phyloP scores from a whole-genome alignment of 2,329 filamentous ascomycete species.

The Xylaria multiplex region DNA sequence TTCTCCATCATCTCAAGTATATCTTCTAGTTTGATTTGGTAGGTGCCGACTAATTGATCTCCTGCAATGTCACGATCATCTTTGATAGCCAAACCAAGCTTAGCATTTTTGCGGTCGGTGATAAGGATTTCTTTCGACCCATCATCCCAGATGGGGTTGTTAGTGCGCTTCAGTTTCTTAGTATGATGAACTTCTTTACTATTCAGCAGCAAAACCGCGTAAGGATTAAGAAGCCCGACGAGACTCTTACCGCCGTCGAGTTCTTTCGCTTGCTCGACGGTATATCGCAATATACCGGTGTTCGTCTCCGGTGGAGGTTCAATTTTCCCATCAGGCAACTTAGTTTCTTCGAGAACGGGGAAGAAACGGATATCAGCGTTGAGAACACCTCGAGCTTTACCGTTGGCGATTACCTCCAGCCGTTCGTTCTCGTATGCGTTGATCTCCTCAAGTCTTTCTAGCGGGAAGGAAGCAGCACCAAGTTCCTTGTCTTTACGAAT shows the following conservation, averaged over 20 bases:
- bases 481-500: slow-evolving; percentile 96
- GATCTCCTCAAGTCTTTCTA: slow-evolving; percentile 83
- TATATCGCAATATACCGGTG: slow-evolving; percentile 93
- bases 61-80: slow-evolving; percentile 87
- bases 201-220: slow-evolving; percentile 87
- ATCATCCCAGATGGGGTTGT: slow-evolving; percentile 96
- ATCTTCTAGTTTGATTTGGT: slow-evolving; percentile 95
- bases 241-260: slow-evolving; percentile 92
- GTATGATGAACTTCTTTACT: slow-evolving; percentile 90
- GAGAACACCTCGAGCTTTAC: slow-evolving; percentile 82
- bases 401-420: slow-evolving; percentile 84
- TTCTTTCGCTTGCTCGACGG: slow-evolving; percentile 95
- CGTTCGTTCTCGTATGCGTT: slow-evolving; percentile 84
- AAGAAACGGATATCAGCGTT: slow-evolving; percentile 92
- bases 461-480: slow-evolving; percentile 82
- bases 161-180: slow-evolving; percentile 94
- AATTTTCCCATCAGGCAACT: slow-evolving; percentile 75
- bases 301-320: slow-evolving; percentile 88
- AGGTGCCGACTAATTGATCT: slow-evolving; percentile 88
- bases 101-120: slow-evolving; percentile 89
- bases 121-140: slow-evolving; percentile 94
- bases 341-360: slow-evolving; percentile 81
- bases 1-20: slow-evolving; percentile 91
- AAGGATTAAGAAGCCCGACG: slow-evolving; percentile 90
- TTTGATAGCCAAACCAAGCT: slow-evolving; percentile 91